A percentile compares a stretch with the other conserved stretches of the same genome.
phyloP scores from a whole-genome alignment of 768 basidiomycete species.

The Leccinellum rugosiceps region DNA sequence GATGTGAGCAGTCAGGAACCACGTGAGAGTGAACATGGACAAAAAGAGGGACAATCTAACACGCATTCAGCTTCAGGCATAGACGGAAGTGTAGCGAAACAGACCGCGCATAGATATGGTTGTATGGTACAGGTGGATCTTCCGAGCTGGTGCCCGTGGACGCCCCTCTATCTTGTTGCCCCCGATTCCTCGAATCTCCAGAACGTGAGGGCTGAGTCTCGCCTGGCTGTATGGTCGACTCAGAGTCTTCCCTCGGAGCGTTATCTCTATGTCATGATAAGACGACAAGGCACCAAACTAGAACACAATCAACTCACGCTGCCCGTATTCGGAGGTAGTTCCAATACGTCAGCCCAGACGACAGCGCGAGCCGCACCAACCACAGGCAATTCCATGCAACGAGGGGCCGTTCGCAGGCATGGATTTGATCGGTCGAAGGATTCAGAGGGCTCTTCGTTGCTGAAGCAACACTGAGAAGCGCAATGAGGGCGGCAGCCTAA shows the following conservation, averaged over 20 bases:
- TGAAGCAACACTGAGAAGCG: conserved; percentile 48
- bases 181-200: conserved; percentile 15
- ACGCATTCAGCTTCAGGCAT: conserved; percentile 15
- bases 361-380: conserved; percentile 51
- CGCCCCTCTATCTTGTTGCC: conserved; percentile 21
- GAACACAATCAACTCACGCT: conserved; percentile 20
- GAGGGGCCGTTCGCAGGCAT: conserved; percentile 60
- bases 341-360: conserved; percentile 53
- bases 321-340: conserved; percentile 41
- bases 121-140: conserved; percentile 24
- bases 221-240: conserved; percentile 26
- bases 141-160: conserved; percentile 20
- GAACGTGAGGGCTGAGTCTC: conserved; percentile 12
- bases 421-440: conserved; percentile 49
- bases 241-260: conserved; percentile 27
- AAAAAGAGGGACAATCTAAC: conserved; percentile 55
- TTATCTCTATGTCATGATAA: conserved; percentile 21
- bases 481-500: conserved; percentile 51
- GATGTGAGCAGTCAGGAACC: conserved; percentile 82
- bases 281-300: not conserved
- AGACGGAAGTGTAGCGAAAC: not conserved
- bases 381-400: conserved; percentile 68
- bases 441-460: conserved; percentile 44
- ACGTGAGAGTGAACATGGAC: conserved; percentile 69
- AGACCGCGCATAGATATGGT: conserved; percentile 29